phyloP scores from a whole-genome alignment of 2,329 filamentous ascomycete genomes.

The Scedosporium dehoogii region DNA sequence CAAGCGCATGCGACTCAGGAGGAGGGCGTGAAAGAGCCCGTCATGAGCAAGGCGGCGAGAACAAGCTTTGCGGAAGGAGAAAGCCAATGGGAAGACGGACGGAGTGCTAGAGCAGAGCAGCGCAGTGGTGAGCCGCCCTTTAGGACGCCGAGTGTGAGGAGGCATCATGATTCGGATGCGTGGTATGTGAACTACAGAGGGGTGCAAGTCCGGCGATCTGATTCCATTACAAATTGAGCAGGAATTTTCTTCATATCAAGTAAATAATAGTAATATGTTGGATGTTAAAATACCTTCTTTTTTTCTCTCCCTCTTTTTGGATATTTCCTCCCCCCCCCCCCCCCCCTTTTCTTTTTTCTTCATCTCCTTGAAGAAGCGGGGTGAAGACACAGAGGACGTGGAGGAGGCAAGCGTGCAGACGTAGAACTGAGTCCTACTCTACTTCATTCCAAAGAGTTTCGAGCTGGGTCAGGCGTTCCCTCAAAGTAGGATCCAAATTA shows the following conservation, averaged over 20 bases:
- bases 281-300: background rate
- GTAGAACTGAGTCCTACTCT: background rate
- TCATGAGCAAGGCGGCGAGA: background rate
- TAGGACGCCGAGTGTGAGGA: background rate
- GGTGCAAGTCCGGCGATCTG: background rate
- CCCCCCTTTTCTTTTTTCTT: background rate
- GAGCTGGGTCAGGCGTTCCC: background rate
- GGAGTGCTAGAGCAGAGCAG: background rate
- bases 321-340: too few relatives aligned
- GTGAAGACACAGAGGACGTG: too few relatives aligned
- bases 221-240: background rate
- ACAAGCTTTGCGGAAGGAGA: background rate
- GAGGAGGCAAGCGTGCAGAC: too few relatives aligned
- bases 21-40: background rate
- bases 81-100: background rate
- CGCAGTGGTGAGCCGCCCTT: background rate
- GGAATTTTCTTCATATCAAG: background rate
- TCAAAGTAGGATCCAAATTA: background rate
- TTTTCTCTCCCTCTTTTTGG: background rate
- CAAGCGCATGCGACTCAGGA: background rate
- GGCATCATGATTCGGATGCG: background rate
- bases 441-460: constrained; percentile 5
- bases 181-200: constrained; percentile 1
- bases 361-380: too few relatives aligned
- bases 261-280: background rate